Evolutionary conservation across 192 early-diverging fungal genomes (phyloP).

Genomic region (Dissophora ornata): DNA sequence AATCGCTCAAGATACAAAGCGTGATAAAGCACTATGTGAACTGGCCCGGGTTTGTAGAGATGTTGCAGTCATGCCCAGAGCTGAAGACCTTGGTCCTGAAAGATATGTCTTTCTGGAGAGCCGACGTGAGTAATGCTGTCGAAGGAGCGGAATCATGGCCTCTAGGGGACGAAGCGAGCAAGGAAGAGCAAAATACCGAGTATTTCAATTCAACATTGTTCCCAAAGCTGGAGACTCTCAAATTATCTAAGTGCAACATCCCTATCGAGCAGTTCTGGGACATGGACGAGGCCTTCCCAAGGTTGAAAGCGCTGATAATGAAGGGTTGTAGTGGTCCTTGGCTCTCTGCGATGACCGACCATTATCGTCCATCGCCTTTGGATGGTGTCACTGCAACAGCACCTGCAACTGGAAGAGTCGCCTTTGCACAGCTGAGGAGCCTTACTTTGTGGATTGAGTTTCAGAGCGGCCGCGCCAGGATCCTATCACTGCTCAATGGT

Average conservation of each 20-base stretch:
- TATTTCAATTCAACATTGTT: too few species aligned
- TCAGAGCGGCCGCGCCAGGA: not conserved
- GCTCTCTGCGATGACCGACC: not conserved
- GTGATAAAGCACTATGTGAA: too few species aligned
- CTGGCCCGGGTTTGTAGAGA: too few species aligned
- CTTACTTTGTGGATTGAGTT: constrained; percentile 16
- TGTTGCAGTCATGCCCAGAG: too few species aligned
- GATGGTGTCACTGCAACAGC: not conserved
- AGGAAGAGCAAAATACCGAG: too few species aligned
- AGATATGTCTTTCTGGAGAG: too few species aligned
- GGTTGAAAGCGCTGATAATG: not conserved
- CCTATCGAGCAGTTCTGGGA: not conserved
- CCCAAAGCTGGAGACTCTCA: not conserved
- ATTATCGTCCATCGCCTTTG: not conserved
- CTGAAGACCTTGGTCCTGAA: too few species aligned
- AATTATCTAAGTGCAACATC: not conserved
- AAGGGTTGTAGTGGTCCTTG: not conserved
- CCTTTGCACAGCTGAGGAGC: constrained; percentile 13
- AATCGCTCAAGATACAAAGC: too few species aligned
- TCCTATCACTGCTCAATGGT: constrained; percentile 7
- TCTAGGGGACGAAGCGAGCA: too few species aligned
- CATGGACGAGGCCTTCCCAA: not conserved
- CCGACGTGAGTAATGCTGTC: too few species aligned
- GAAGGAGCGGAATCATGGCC: too few species aligned
- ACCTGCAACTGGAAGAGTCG: not conserved